Conservation (phyloP, 2,329 filamentous ascomycete genomes). For the Fusarium sp. region DNA sequence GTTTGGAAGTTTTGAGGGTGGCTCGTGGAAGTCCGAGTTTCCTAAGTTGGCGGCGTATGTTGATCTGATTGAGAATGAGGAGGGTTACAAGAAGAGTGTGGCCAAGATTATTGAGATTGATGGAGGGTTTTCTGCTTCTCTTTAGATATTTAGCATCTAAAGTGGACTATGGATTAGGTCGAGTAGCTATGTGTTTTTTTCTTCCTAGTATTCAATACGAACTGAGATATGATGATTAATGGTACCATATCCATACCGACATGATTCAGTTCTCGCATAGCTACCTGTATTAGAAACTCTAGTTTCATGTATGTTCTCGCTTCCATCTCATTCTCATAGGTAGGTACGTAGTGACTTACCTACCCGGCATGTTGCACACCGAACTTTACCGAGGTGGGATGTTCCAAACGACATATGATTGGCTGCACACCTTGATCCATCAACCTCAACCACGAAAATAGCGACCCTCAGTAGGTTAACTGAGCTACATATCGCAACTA, state of each 20-base stretch:
- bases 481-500: constrained; percentile 16
- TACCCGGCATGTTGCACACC: constrained; percentile 15
- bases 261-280: no score
- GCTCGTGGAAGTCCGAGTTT: constrained; percentile 52
- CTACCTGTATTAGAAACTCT: no score
- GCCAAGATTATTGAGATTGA: constrained; percentile 63
- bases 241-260: no score
- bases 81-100: constrained; percentile 60
- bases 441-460: constrained; percentile 37
- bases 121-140: constrained; percentile 47
- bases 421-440: constrained; percentile 25
- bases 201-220: no score
- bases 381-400: constrained; percentile 30
- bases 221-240: no score
- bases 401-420: constrained; percentile 20
- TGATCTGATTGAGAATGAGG: constrained; percentile 55
- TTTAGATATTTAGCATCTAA: neutral
- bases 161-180: no score
- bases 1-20: constrained; percentile 56
- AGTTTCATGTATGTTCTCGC: no score
- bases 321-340: no score
- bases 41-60: constrained; percentile 62
- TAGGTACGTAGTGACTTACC: neutral
- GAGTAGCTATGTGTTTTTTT: neutral
- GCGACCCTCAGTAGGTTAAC: constrained; percentile 16